Evolutionary conservation across 345 rosid genomes (phyloP).

Genomic region (Euphorbia pulcherrima): DNA sequence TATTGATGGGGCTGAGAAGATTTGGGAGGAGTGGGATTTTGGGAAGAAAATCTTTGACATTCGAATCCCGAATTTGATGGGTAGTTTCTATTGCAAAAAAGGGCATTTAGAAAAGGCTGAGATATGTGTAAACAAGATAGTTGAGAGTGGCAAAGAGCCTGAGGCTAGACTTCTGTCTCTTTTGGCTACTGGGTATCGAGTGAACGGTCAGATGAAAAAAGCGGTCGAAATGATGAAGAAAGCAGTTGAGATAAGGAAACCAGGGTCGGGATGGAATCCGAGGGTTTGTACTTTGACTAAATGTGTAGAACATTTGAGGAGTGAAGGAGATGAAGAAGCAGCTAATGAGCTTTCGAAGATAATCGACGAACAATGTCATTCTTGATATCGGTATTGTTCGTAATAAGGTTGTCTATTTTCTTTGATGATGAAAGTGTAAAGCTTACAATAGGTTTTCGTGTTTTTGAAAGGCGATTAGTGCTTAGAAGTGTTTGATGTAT

Average conservation of each 20-base stretch:
- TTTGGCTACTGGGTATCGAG: slow-evolving; percentile 39
- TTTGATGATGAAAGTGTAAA: too few species aligned
- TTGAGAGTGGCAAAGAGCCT: slow-evolving; percentile 28
- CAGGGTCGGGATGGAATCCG: slow-evolving; percentile 20
- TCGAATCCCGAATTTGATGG: slow-evolving; percentile 44
- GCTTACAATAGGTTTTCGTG: too few species aligned
- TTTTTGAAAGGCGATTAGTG: too few species aligned
- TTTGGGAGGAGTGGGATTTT: slow-evolving; percentile 56
- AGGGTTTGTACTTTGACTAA: slow-evolving; percentile 1
- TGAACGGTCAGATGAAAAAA: slow-evolving; percentile 36
- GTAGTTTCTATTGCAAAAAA: slow-evolving; percentile 43
- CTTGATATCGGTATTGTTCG: neutral
- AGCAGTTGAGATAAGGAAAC: slow-evolving; percentile 31
- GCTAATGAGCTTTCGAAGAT: slow-evolving; percentile 22
- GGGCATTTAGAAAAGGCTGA: slow-evolving; percentile 58
- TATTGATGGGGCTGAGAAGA: slow-evolving; percentile 45
- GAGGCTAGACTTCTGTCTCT: slow-evolving; percentile 34
- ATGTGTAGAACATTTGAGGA: slow-evolving; percentile 25
- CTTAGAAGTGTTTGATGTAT: too few species aligned
- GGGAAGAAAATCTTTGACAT: slow-evolving; percentile 28
- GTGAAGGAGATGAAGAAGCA: slow-evolving; percentile 17
- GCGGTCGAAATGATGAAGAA: slow-evolving; percentile 43
- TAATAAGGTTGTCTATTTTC: too few species aligned
- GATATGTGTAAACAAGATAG: slow-evolving; percentile 27
- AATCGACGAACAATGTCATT: slow-evolving; percentile 5